A percentile compares a stretch with the other conserved stretches of the same genome.
Evolutionary conservation across 108 stramenopile genomes (phyloP).

Genomic region (Craspedostauros australis): DNA sequence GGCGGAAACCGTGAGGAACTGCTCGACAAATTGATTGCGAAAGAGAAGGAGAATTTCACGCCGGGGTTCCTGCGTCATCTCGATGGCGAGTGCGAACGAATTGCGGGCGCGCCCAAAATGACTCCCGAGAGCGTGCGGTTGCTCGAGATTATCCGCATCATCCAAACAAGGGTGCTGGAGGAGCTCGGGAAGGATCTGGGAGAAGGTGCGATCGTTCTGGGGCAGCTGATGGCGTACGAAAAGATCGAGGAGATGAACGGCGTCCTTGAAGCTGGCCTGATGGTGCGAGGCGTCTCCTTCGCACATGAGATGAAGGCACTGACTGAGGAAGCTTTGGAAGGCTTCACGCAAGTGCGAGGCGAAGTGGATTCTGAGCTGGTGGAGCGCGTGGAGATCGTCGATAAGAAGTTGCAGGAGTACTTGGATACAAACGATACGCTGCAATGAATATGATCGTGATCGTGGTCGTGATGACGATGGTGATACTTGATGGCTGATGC

Average conservation of each 20-base stretch:
- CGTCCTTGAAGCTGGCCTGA: conserved; percentile 68
- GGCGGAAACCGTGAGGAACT: conserved; percentile 26
- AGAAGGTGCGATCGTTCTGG: conserved; percentile 65
- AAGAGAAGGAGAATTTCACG: conserved; percentile 57
- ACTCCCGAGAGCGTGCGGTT: conserved; percentile 49
- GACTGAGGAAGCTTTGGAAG: conserved; percentile 66
- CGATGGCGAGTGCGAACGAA: conserved; percentile 70
- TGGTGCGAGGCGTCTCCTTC: conserved; percentile 63
- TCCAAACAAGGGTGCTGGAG: conserved; percentile 74
- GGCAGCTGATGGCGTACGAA: conserved; percentile 72
- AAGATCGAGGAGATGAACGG: conserved; percentile 53
- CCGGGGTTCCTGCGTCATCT: conserved; percentile 71
- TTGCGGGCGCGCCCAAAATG: conserved; percentile 33
- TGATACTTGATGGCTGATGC: too few relatives aligned
- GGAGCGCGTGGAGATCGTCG: conserved; percentile 40
- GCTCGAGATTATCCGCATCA: conserved; percentile 57
- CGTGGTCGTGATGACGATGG: too few relatives aligned
- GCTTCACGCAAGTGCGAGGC: conserved; percentile 45
- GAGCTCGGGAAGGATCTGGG: conserved; percentile 67
- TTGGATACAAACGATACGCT: conserved; percentile 7
- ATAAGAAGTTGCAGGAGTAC: conserved; percentile 43
- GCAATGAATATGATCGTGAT: conserved; percentile 2
- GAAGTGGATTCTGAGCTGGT: conserved; percentile 62
- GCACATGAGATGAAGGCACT: conserved; percentile 50
- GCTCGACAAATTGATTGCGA: conserved; percentile 47